phyloP scores from a whole-genome alignment of 2,329 filamentous ascomycete genomes.

The Aulographum hederae region DNA sequence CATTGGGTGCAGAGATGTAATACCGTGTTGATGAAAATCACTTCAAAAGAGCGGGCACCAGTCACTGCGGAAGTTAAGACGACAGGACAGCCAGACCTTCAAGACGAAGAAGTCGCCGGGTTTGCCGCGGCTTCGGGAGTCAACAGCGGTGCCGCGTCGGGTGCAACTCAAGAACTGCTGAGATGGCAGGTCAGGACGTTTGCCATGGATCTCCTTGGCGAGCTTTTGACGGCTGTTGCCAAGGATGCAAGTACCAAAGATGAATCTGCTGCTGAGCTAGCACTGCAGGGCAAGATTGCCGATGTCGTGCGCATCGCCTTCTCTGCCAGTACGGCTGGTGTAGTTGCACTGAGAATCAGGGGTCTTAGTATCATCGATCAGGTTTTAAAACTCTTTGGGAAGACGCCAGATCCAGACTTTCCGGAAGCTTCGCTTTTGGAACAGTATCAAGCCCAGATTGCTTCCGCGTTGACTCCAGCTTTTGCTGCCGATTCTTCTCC shows the following conservation, averaged over 20 bases:
- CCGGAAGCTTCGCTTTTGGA: slow-evolving; percentile 91
- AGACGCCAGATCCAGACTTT: slow-evolving; percentile 89
- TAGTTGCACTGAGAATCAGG: slow-evolving; percentile 76
- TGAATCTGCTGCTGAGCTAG: slow-evolving; percentile 58
- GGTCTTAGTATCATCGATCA: slow-evolving; percentile 88
- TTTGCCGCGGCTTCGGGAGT: slow-evolving; percentile 64
- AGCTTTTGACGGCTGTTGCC: slow-evolving; percentile 60
- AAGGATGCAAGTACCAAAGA: slow-evolving; percentile 65
- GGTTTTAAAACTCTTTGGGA: slow-evolving; percentile 88
- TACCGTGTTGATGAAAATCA: slow-evolving; percentile 72
- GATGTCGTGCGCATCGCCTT: slow-evolving; percentile 96
- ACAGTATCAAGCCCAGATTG: slow-evolving; percentile 97
- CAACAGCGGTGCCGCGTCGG: slow-evolving; percentile 23
- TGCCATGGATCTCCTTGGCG: slow-evolving; percentile 73
- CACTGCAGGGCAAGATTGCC: slow-evolving; percentile 66
- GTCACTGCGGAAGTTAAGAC: slow-evolving; percentile 24
- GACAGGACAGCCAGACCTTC: slow-evolving; percentile 52
- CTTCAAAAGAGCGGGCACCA: slow-evolving; percentile 33
- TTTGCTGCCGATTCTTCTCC: slow-evolving; percentile 93
- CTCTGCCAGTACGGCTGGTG: slow-evolving; percentile 85
- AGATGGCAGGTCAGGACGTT: slow-evolving; percentile 94
- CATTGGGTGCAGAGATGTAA: slow-evolving; percentile 86
- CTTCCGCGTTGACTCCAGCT: slow-evolving; percentile 85
- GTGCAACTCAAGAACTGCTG: slow-evolving; percentile 58
- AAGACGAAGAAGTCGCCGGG: slow-evolving; percentile 91